A percentile compares a stretch with the other conserved stretches of the same genome.
These are phyloP conservation scores for Lagerstroemia speciosa DNA, from an alignment of 345 rosid species.

Conservation along the genomic window DNA sequence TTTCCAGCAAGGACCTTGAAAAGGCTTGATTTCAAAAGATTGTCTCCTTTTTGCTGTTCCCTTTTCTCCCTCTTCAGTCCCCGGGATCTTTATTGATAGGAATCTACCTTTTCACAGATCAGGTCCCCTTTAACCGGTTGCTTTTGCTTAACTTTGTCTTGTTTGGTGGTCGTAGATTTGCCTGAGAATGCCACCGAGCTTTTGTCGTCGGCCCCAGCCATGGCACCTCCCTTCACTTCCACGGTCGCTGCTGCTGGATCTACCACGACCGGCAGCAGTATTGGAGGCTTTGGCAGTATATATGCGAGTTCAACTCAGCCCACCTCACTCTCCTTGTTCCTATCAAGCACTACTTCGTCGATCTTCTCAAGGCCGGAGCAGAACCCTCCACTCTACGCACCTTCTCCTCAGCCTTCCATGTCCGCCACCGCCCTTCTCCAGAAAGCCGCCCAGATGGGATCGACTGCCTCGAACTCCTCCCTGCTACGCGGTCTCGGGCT, in stretches of 20 bases:
- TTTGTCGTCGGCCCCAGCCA: constrained; percentile 21
- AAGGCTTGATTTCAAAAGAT: constrained; percentile 10
- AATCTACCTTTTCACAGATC: neutral
- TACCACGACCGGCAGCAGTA: neutral
- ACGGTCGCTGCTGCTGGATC: neutral
- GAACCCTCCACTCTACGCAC: constrained; percentile 19
- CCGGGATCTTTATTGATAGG: constrained; percentile 5
- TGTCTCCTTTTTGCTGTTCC: constrained; percentile 7
- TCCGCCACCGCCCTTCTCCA: constrained; percentile 96
- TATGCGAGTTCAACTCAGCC: constrained; percentile 14
- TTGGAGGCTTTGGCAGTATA: neutral
- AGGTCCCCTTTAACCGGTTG: neutral
- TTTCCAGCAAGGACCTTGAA: constrained; percentile 19
- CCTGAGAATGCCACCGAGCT: constrained; percentile 38
- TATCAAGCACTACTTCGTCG: constrained; percentile 39
- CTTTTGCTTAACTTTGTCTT: neutral
- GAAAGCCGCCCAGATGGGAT: constrained; percentile 91
- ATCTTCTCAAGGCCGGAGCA: constrained; percentile 27
- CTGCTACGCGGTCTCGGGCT: constrained; percentile 46
- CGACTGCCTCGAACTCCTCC: constrained; percentile 43
- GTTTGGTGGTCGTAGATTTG: constrained; percentile 25
- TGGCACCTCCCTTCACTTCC: constrained; percentile 13
- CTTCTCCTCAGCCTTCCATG: constrained; percentile 52
- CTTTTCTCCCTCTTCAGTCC: neutral
- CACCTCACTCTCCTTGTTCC: constrained; percentile 63